Base-by-base conservation (phyloP, 345 rosid species). In the Barbarea vulgaris region DNA sequence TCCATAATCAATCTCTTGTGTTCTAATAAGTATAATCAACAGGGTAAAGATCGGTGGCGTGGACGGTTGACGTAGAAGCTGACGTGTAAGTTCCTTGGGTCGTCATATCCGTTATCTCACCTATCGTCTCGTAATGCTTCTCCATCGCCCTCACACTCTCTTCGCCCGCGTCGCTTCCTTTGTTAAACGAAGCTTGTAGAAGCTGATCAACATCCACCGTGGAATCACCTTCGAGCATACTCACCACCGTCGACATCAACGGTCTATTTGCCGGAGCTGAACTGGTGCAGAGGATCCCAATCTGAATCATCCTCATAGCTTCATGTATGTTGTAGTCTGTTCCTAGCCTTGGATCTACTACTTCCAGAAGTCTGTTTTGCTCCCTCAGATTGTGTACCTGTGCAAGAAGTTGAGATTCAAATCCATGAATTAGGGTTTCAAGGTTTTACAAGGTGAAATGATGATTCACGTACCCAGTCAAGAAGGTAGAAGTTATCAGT, bases 211-310 rank as follows among this genome's bases (percentile, higher is more conserved):
- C 85, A 31, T 61, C 28, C 58, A 83, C 76, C 21, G 52, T 51
- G 0, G 80, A 51, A 31, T 57, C 74, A 19, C 88, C 89, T 84
- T 87, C 88, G 4, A 86, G 86, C 81, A 84, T 83, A 71, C 86
- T 84, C 36, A 87, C 87, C 2, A 87, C 89, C 15, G 84, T 69
- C 24, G 92, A 83, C 88, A 87, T 84, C 0, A 85, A 14, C 8
- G 92, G 92, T 68, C 92, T 81, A 7, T 57, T 69, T 1, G 77
- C 22, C 1, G 87, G 76, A 67, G 74, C 73, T 19, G 8, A 75
- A 80, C 81, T 75, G 4, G 89, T 67, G 65, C 92, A 84, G 10
- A 79, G 58, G 1, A 87, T 76, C 14, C 87, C 87, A 18, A 84
- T 82, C 56, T 80, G 59, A 68, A 86, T 83, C 83, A 84, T 81